Evolutionary conservation across 2,329 filamentous ascomycete genomes (phyloP), one percentile per base, ranked within the genome.

Genomic region (Pestalotiopsis sp.): DNA sequence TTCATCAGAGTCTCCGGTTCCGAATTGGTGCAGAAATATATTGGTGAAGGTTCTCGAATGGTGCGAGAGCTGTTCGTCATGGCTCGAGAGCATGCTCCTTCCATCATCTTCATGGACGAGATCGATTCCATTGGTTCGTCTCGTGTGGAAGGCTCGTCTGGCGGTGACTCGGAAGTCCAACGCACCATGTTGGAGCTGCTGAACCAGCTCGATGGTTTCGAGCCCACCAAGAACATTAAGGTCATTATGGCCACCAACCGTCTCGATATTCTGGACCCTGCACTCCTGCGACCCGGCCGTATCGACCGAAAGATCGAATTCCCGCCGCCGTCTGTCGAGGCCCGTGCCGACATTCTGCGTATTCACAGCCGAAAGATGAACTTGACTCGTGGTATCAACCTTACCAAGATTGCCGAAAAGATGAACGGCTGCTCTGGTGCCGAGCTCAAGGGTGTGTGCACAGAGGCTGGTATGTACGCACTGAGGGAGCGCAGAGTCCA

Each of bases 31-130:
- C 96, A 99, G 80, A 99, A 99, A 85, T 99, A 99, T 83, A 99
- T 99, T 77, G 96, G 96, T 79, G 96, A 99, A 81, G 96, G 96
- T 78, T 96, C 93, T 75, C 91, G 96, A 76, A 99, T 99, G 96
- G 96, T 99, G 72, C 93, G 96, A 78, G 96, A 99, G 83, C 88
- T 99, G 65, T 99, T 99, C 87, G 93, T 99, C 80, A 99, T 99
- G 96, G 96, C 96, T 36, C 90, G 96, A 82, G 96, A 99, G 80
- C 96, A 99, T 77, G 96, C 96, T 1, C 96, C 96, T 25, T 97
- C 93, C 74, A 99, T 99, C 83, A 99, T 99, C 82, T 99, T 99
- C 87, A 99, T 99, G 96, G 96, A 99, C 81, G 96, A 99, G 83
- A 98, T 99, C 82, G 96, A 99, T 86, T 97, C 93, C 75, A 99